Evolutionary conservation across 768 basidiomycete species (phyloP).

Genomic region (Wakefieldia striispora): DNA sequence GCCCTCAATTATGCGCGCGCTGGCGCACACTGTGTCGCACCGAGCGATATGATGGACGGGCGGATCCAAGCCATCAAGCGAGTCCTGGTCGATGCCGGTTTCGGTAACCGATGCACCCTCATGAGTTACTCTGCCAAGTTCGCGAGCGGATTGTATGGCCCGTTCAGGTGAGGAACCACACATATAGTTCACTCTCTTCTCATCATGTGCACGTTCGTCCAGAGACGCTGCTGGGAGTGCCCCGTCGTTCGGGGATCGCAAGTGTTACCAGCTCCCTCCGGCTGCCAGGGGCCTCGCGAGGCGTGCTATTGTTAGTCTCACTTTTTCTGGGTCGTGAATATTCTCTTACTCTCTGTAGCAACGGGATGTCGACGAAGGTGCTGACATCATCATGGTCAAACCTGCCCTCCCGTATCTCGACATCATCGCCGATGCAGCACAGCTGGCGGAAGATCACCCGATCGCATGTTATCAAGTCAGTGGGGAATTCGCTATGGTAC

Average conservation of each 20-base stretch:
- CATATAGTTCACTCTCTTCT: not conserved
- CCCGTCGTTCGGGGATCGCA: conserved; percentile 91
- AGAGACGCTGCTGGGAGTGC: conserved; percentile 98
- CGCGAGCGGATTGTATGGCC: conserved; percentile 91
- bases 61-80: conserved; percentile 88
- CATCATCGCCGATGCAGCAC: conserved; percentile 84
- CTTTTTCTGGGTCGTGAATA: not conserved
- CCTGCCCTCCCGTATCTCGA: conserved; percentile 96
- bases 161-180: conserved; percentile 68
- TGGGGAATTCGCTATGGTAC: conserved; percentile 97
- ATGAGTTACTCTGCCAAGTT: conserved; percentile 99
- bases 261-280: conserved; percentile 97
- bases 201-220: not conserved
- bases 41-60: conserved; percentile 99
- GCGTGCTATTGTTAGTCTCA: conserved; percentile 79
- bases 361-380: conserved; percentile 88
- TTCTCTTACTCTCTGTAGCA: conserved; percentile 44
- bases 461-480: conserved; percentile 98
- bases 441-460: conserved; percentile 81
- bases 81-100: conserved; percentile 75
- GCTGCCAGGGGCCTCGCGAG: conserved; percentile 84
- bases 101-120: conserved; percentile 84
- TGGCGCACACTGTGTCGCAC: conserved; percentile 97
- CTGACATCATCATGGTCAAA: conserved; percentile 99
- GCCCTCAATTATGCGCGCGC: conserved; percentile 90